These are phyloP conservation scores for Termitomyces sp. DNA, from an alignment of 1,284 basidiomycete species.

Conservation along the genomic window DNA sequence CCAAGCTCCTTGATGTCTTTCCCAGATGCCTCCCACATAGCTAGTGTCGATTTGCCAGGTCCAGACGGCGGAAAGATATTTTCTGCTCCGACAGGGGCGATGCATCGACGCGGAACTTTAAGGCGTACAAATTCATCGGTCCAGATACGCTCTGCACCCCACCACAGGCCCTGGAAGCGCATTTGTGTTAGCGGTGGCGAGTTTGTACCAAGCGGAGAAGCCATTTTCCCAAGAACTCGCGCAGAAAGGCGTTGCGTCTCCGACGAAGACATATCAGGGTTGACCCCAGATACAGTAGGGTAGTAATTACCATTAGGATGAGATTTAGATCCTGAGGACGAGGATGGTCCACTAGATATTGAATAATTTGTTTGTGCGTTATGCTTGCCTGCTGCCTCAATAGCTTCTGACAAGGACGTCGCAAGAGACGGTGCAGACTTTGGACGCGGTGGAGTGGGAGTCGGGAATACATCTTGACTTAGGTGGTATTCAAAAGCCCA, in stretches of 20 bases:
- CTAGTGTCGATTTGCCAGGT: slow-evolving; percentile 39
- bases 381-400: slow-evolving; percentile 19
- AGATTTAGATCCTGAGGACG: slow-evolving; percentile 1
- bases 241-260: slow-evolving; percentile 20
- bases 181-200: slow-evolving; percentile 36
- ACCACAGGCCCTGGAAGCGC: slow-evolving; percentile 80
- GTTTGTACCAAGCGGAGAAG: slow-evolving; percentile 13
- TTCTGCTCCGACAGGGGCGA: slow-evolving; percentile 57
- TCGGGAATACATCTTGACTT: slow-evolving; percentile 20
- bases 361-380: slow-evolving; percentile 16
- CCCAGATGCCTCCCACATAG: slow-evolving; percentile 24
- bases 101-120: slow-evolving; percentile 56
- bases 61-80: slow-evolving; percentile 56
- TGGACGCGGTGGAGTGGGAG: slow-evolving; percentile 4
- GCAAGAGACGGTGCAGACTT: slow-evolving; percentile 19
- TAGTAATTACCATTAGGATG: slow-evolving; percentile 1
- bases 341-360: slow-evolving; percentile 1
- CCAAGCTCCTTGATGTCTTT: slow-evolving; percentile 37
- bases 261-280: slow-evolving; percentile 10
- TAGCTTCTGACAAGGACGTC: slow-evolving; percentile 18
- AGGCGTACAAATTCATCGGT: slow-evolving; percentile 79
- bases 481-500: slow-evolving; percentile 53
- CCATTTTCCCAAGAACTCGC: slow-evolving; percentile 23
- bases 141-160: slow-evolving; percentile 88
- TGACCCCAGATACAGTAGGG: slow-evolving; percentile 5